phyloP scores from a whole-genome alignment of 1,284 basidiomycete species.

The Moesziomyces globuligerus region DNA sequence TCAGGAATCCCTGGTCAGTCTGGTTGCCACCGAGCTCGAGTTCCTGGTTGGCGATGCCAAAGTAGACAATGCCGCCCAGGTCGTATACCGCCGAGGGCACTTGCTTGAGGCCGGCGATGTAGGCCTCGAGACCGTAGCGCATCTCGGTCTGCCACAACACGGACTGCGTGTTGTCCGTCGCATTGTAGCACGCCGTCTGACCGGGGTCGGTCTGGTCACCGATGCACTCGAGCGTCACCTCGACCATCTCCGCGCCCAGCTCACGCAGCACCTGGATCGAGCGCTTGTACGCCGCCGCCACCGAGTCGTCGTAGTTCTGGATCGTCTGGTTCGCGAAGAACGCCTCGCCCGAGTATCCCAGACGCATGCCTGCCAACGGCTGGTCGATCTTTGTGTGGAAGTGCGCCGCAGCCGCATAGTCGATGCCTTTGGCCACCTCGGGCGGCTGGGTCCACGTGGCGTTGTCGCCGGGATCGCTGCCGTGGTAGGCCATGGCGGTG shows the following conservation, averaged over 20 bases:
- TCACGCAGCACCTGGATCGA: slow-evolving; percentile 19
- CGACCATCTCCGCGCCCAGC: slow-evolving; percentile 27
- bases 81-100: slow-evolving; percentile 33
- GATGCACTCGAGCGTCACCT: slow-evolving; percentile 36
- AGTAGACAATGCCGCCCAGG: slow-evolving; percentile 36
- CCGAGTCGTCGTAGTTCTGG: slow-evolving; percentile 23
- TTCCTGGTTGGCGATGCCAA: slow-evolving; percentile 19
- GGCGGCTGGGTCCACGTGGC: slow-evolving; percentile 31
- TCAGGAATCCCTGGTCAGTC: slow-evolving; percentile 36
- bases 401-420: slow-evolving; percentile 19
- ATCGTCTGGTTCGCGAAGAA: slow-evolving; percentile 33
- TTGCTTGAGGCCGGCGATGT: slow-evolving; percentile 20
- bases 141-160: slow-evolving; percentile 37
- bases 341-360: slow-evolving; percentile 20
- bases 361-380: slow-evolving; percentile 11
- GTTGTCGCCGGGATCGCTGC: slow-evolving; percentile 30
- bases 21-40: slow-evolving; percentile 24
- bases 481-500: slow-evolving; percentile 38
- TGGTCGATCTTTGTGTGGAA: slow-evolving; percentile 5
- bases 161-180: slow-evolving; percentile 14
- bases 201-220: slow-evolving; percentile 13
- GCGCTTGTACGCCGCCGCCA: slow-evolving; percentile 10
- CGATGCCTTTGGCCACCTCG: slow-evolving; percentile 18
- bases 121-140: slow-evolving; percentile 22
- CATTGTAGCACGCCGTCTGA: slow-evolving; percentile 22